phyloP scores from a whole-genome alignment of 106 monocot genomes.

The Vanilla planifolia region DNA sequence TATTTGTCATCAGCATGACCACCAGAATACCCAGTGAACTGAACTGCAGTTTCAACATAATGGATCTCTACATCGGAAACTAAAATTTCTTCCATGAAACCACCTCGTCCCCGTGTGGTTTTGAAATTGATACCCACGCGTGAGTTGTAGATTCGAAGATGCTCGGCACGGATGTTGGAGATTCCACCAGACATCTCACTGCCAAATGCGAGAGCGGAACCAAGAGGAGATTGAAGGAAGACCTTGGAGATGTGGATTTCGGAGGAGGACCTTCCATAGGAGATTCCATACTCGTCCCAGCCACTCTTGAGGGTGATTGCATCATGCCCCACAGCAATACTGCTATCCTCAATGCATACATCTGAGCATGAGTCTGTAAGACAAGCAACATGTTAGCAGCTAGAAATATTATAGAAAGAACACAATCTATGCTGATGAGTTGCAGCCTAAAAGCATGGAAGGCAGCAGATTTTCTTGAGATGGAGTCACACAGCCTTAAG shows the following conservation, averaged over 20 bases:
- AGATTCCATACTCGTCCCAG: slow-evolving; percentile 83
- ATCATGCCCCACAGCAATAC: slow-evolving; percentile 51
- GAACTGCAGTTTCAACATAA: slow-evolving; percentile 46
- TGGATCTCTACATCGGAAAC: slow-evolving; percentile 51
- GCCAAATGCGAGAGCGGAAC: slow-evolving; percentile 78
- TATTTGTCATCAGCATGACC: slow-evolving; percentile 59
- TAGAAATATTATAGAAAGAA: not conserved
- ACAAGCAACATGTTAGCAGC: not conserved
- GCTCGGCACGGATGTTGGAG: slow-evolving; percentile 33
- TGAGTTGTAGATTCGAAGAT: slow-evolving; percentile 46
- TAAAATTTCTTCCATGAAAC: slow-evolving; percentile 47
- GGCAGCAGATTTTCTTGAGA: too few species aligned
- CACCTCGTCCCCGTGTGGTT: slow-evolving; percentile 69
- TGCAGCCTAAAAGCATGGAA: too few species aligned
- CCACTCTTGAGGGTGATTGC: slow-evolving; percentile 84
- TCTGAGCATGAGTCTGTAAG: slow-evolving; percentile 70
- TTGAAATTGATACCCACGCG: slow-evolving; percentile 49
- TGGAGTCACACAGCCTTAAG: too few species aligned
- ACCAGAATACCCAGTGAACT: slow-evolving; percentile 48
- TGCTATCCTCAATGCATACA: slow-evolving; percentile 65
- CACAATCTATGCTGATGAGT: too few species aligned
- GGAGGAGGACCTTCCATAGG: slow-evolving; percentile 43
- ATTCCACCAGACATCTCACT: slow-evolving; percentile 97
- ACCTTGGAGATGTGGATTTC: slow-evolving; percentile 51
- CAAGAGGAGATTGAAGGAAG: slow-evolving; percentile 27